Evolutionary conservation across 331 rosid genomes (phyloP).

Genomic region (Acacia concinna): DNA sequence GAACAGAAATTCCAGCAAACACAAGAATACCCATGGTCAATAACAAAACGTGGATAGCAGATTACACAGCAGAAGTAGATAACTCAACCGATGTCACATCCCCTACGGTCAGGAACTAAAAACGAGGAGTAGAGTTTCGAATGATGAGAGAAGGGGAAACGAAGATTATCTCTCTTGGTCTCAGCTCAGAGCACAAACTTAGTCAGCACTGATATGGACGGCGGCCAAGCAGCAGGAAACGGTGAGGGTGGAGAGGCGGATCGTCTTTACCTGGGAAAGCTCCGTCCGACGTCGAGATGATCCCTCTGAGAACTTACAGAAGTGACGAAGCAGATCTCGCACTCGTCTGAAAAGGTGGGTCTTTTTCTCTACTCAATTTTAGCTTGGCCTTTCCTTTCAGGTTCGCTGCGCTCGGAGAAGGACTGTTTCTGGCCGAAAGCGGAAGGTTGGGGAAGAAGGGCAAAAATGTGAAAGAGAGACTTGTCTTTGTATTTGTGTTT

Average conservation of each 20-base stretch:
- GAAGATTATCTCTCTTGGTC: neutral
- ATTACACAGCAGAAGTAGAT: neutral
- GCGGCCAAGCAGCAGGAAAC: neutral
- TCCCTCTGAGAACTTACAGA: neutral
- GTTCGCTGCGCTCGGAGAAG: neutral
- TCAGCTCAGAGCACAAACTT: neutral
- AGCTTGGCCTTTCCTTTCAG: neutral
- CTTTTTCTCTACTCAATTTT: neutral
- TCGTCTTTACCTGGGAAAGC: neutral
- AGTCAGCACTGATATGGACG: neutral
- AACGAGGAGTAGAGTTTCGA: neutral
- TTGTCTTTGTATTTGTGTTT: too few species aligned
- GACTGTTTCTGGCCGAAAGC: neutral
- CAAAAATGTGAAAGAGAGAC: neutral
- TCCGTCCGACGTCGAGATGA: neutral
- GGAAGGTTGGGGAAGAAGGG: neutral
- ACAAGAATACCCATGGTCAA: neutral
- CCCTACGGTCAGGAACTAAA: neutral
- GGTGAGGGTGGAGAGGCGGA: neutral
- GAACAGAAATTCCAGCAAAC: neutral
- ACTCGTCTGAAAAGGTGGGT: neutral
- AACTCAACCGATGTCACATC: neutral
- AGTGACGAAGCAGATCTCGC: neutral
- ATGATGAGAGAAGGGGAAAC: neutral
- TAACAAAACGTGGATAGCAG: neutral